Evolutionary conservation across 306 rosid genomes (phyloP).

Genomic region (Purshia tridentata): DNA sequence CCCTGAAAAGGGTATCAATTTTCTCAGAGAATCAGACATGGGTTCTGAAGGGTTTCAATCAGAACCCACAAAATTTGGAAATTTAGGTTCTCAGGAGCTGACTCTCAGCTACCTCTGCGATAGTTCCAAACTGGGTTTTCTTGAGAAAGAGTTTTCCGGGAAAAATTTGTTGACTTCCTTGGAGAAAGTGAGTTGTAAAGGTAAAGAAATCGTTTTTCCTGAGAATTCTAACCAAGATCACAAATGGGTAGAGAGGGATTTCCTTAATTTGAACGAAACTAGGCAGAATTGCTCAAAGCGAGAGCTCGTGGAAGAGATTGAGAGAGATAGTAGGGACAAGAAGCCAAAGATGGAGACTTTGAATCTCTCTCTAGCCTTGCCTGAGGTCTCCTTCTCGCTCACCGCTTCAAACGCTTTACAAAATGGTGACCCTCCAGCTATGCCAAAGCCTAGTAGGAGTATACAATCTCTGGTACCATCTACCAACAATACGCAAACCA

Average conservation of each 20-base stretch:
- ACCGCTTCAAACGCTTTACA: conserved; percentile 84
- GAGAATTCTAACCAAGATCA: conserved; percentile 58
- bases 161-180: conserved; percentile 48
- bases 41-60: conserved; percentile 39
- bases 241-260: conserved; percentile 92
- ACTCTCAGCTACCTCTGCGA: conserved; percentile 91
- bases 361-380: conserved; percentile 85
- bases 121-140: conserved; percentile 46
- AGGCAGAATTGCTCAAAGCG: conserved; percentile 68
- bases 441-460: conserved; percentile 49
- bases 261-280: conserved; percentile 66
- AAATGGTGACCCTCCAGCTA: conserved; percentile 46
- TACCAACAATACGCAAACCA: conserved; percentile 46
- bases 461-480: conserved; percentile 56
- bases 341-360: conserved; percentile 81
- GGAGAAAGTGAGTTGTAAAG: conserved; percentile 54
- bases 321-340: conserved; percentile 61
- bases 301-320: conserved; percentile 65
- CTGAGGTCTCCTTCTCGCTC: conserved; percentile 84
- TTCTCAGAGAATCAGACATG: conserved; percentile 42
- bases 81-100: conserved; percentile 66
- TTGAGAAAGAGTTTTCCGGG: conserved; percentile 52
- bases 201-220: conserved; percentile 54
- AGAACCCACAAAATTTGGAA: conserved; percentile 35
- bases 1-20: conserved; percentile 41